Percentiles rank a stretch among this genome's conserved stretches.
Conservation (phyloP, 768 basidiomycete species). For the Chalciporus piperatus region DNA sequence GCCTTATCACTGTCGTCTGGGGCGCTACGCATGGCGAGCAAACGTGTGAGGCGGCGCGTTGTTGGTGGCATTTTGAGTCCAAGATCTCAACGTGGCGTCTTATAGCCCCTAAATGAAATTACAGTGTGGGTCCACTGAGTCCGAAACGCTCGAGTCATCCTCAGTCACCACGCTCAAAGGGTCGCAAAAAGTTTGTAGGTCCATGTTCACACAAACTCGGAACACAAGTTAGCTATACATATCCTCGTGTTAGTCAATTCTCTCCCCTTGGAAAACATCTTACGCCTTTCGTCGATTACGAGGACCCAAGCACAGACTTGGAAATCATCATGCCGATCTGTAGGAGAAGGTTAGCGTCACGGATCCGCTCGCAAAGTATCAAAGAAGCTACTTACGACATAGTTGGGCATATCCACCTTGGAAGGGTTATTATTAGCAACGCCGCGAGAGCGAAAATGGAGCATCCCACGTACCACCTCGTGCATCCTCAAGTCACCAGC, state of each 20-base stretch:
- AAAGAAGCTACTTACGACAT: slow-evolving; percentile 41
- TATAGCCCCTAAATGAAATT: not conserved
- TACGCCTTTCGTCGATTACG: not conserved
- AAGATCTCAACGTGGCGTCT: not conserved
- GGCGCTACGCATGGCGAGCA: not conserved
- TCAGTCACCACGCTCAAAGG: too few species aligned
- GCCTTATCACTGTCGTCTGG: not conserved
- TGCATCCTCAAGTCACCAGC: slow-evolving; percentile 58
- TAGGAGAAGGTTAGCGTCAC: not conserved
- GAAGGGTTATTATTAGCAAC: not conserved
- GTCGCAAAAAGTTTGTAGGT: not conserved
- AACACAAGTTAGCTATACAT: not conserved
- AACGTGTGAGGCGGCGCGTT: not conserved
- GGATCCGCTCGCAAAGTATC: not conserved
- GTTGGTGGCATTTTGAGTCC: not conserved
- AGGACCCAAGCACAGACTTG: slow-evolving; percentile 36
- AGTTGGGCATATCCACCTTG: slow-evolving; percentile 67
- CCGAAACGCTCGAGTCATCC: too few species aligned
- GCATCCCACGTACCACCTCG: slow-evolving; percentile 45
- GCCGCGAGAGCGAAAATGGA: not conserved
- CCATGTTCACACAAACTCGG: not conserved
- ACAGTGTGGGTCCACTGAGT: not conserved
- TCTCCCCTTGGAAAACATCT: not conserved
- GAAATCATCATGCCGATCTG: slow-evolving; percentile 60
- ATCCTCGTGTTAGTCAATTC: not conserved